Evolutionary conservation across 1,284 basidiomycete species (phyloP), one percentile per base, ranked within the genome.

Genomic region (Pseudozyma sp.): DNA sequence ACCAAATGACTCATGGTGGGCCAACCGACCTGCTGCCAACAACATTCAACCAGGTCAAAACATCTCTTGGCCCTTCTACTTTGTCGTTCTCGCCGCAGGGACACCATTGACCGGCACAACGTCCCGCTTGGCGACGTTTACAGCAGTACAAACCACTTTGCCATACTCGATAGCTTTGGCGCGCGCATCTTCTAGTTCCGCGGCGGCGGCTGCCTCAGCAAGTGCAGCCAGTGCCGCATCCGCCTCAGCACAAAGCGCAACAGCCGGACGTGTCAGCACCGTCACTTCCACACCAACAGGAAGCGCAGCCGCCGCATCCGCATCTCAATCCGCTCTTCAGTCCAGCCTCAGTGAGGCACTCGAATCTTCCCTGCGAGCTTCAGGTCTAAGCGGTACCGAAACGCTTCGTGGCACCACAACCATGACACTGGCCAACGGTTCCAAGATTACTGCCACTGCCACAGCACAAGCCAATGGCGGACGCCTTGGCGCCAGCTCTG

Each of bases 11-110:
- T n/a, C 45, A 9, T 82, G 77, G 75, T 82, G 80, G 80, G 52
- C 76, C 14, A 57, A 67, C n/a, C 59, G 67, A 18, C 16, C 57
- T 18, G 62, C 69, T 1, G 78, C 78, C 25, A 55, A 78, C 56
- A 75, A 78, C 55, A 78, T 78, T 34, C 71, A 76, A 31, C 66
- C 65, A 6, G 60, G 61, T 11, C 77, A 77, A 35, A 76, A 79
- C 60, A 82, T 80, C 56, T 68, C 77, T 6, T 82, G 80, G 80
- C 80, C 80, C 0, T 82, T 80, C 55, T 82, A 82, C 76, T 82
- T 82, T 69, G 78, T 80, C 44, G 68, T 82, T 1, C 76, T 78
- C 2, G 50, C 76, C 16, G 51, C 77, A 1, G 76, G 73, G 8
- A 34, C 52, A 21, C 53, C 73, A 1, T 57, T 78, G 11, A 49